Conservation (phyloP, 2,329 filamentous ascomycete species). For the Ascochyta koolunga region DNA sequence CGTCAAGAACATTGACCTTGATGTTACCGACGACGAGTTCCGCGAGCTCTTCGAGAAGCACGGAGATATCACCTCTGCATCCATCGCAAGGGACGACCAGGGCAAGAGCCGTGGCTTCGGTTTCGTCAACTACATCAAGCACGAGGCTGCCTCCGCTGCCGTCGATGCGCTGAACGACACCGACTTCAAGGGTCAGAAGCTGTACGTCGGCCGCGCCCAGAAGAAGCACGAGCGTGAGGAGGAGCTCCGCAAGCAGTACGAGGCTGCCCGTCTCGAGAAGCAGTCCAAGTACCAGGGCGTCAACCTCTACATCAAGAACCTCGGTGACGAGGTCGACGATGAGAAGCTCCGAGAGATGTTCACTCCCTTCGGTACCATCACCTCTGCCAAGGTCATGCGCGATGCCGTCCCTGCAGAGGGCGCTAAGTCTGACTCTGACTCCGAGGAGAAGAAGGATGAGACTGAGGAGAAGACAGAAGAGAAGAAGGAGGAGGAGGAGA, state of each 20-base stretch:
- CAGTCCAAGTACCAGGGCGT: constrained; percentile 99
- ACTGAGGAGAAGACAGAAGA: constrained; percentile 59
- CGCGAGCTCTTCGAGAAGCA: constrained; percentile 88
- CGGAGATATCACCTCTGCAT: constrained; percentile 94
- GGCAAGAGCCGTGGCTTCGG: constrained; percentile 95
- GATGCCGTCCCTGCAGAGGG: constrained; percentile 67
- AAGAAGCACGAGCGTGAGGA: constrained; percentile 99
- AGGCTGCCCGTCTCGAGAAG: constrained; percentile 96
- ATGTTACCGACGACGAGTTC: constrained; percentile 93
- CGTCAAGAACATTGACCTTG: constrained; percentile 93
- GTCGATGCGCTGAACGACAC: constrained; percentile 91
- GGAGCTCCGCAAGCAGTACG: constrained; percentile 98
- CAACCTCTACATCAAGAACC: constrained; percentile 99
- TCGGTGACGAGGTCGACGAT: constrained; percentile 95
- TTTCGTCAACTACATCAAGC: constrained; percentile 93
- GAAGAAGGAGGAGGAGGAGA: constrained; percentile 62
- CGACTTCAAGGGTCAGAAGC: constrained; percentile 91
- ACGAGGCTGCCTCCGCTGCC: constrained; percentile 83
- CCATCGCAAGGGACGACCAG: constrained; percentile 84
- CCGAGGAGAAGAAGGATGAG: constrained; percentile 53
- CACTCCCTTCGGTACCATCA: constrained; percentile 89
- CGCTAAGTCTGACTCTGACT: constrained; percentile 53
- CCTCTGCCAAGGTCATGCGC: constrained; percentile 99
- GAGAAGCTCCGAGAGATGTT: constrained; percentile 97
- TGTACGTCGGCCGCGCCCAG: constrained; percentile 97